phyloP scores from a whole-genome alignment of 805 yeast genomes.

The Debaryomyces prosopidis region DNA sequence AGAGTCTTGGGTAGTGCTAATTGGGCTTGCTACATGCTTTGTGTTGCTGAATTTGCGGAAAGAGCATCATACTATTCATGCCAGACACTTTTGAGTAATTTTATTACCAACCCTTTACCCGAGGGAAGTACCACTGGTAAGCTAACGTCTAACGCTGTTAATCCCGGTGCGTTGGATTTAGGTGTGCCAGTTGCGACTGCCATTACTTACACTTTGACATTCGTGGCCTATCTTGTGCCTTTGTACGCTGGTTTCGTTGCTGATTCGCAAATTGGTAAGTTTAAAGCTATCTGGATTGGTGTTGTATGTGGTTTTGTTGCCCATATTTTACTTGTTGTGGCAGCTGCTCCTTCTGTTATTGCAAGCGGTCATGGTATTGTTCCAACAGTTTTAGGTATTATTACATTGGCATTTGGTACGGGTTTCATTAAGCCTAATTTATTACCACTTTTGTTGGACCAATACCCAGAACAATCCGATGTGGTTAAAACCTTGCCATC shows the following conservation, averaged over 20 bases:
- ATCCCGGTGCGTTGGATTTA: constrained; percentile 52
- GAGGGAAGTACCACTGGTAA: constrained; percentile 45
- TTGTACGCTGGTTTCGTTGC: constrained; percentile 54
- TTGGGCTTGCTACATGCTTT: constrained; percentile 50
- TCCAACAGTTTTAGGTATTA: constrained; percentile 41
- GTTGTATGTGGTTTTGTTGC: constrained; percentile 47
- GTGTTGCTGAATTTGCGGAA: constrained; percentile 53
- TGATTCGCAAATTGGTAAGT: constrained; percentile 49
- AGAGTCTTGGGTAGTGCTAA: constrained; percentile 50
- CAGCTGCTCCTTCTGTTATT: constrained; percentile 45
- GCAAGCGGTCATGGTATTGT: constrained; percentile 38
- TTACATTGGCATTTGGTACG: constrained; percentile 46
- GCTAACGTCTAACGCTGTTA: constrained; percentile 25
- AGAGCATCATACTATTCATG: constrained; percentile 56
- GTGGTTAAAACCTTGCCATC: constrained; percentile 55
- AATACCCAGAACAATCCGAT: constrained; percentile 55
- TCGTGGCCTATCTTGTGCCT: constrained; percentile 51
- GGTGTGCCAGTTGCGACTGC: constrained; percentile 50
- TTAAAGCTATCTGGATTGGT: constrained; percentile 51
- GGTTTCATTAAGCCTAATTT: constrained; percentile 58
- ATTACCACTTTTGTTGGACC: constrained; percentile 49
- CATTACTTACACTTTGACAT: constrained; percentile 45
- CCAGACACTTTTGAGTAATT: constrained; percentile 46
- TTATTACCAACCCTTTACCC: constrained; percentile 52
- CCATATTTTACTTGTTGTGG: constrained; percentile 49